Evolutionary conservation across 192 early-diverging fungal genomes (phyloP), one percentile per base, ranked within the genome.

Genomic region (Coemansia sp.): DNA sequence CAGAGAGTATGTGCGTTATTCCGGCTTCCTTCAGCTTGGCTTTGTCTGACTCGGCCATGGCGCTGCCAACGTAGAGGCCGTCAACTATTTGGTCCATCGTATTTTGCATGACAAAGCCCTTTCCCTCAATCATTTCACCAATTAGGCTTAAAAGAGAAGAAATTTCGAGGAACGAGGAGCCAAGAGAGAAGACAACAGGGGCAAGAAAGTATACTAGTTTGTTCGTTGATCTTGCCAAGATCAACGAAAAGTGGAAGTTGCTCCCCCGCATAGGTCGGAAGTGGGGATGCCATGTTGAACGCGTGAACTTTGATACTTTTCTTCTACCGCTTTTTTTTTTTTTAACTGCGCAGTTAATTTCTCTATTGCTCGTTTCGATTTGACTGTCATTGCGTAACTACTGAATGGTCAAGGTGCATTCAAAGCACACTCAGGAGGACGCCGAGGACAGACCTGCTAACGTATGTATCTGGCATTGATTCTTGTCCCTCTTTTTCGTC

Each of bases 21-120:
- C 75, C 59, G 53, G 59, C 47, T 18, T 68, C 61, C 12, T 53
- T 35, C 53, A 83, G 70, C 56, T 65, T 70, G 24, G 64, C 56
- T 45, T 65, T 53, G 73, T 83, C 76, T 8, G 66, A 63, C 52
- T 83, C 81, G 13, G 81, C 81, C 76, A 79, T 78, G 22, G 81
- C 52, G 73, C 81, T 83, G 67, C 81, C 81, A 5, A 83, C 76
- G n/a, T 71, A 83, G 32, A 83, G 67, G 37, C 81, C 76, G 40
- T 71, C 70, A 16, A 32, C 52, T 34, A 83, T 62, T 38, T 75
- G 59, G 70, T 83, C 70, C 81, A 83, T 83, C 7, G 73, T 79
- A 58, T 78, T 65, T 24, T 61, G 73, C 29, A 83, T 52, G 35
- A 83, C 81, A 75, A 83, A 83, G 40, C 70, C 70, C 44, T 53